Evolutionary conservation across 257 asterid genomes (phyloP), one percentile per base, ranked within the genome.

Genomic region (Thymus quinquecostatus): DNA sequence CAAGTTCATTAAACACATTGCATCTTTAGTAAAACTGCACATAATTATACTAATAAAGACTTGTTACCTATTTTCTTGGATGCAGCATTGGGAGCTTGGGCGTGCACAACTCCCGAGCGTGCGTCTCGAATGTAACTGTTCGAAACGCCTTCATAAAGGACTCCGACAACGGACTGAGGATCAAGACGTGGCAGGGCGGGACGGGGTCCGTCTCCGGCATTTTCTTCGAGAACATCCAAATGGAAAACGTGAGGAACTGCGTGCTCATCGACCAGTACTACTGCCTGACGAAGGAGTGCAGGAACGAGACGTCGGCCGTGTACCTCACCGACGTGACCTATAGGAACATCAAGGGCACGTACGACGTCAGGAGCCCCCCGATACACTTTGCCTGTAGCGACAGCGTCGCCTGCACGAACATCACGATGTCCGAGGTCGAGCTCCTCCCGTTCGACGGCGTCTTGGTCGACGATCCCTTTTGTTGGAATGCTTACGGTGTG

Each of bases 151-250:
- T 89, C 2, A 86, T 94, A 56, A 81, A 55, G 38, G 92, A 94
- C 4, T 94, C 97, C 0, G 97, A 94, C 74, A 94, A 91, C 27
- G 97, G 97, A 9, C 73, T 94, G 0, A 75, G 97, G 78, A 89
- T 94, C 82, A 94, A 94, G 82, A 94, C 99, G 44, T 94, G 99
- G 99, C 97, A 94, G 62, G 98, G 99, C 12, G 99, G 99, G 10
- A 70, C 96, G 36, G 98, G 99, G 7, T 95, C 98, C 0, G 97
- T 95, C 0, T 36, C 88, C 1, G 88, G 90, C 33, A 79, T 95
- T 57, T 75, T 82, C 38, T 95, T 95, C 44, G 96, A 92, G 75
- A 89, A 86, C 85, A 86, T 95, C 9, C 92, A 95, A 53, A 89
- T 92, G 97, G 97, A 95, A 10, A 92, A 95, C 61, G 98, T 95